Conservation (phyloP, 2,329 filamentous ascomycete species). For the Rhinocladiella similis region DNA sequence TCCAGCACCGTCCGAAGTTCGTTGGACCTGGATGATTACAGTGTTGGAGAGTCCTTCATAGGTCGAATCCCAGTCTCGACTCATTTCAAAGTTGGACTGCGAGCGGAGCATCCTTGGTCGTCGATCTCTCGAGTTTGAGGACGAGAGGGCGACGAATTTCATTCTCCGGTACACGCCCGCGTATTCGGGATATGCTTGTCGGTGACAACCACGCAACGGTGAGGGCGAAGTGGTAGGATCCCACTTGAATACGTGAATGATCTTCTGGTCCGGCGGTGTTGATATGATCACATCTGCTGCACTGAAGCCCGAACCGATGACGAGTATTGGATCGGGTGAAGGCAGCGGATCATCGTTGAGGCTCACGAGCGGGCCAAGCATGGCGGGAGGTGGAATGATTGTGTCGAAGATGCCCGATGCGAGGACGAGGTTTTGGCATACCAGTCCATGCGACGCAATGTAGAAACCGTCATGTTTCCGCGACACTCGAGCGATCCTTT, state of each 20-base stretch:
- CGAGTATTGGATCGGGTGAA: slow-evolving; percentile 47
- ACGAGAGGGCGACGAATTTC: slow-evolving; percentile 50
- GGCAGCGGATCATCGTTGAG: slow-evolving; percentile 26
- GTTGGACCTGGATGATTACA: slow-evolving; percentile 43
- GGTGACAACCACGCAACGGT: slow-evolving; percentile 59
- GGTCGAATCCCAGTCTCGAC: slow-evolving; percentile 49
- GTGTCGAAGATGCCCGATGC: slow-evolving; percentile 61
- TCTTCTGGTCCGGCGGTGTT: slow-evolving; percentile 48
- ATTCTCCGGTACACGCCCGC: slow-evolving; percentile 61
- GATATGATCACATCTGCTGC: slow-evolving; percentile 63
- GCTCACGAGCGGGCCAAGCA: slow-evolving; percentile 48
- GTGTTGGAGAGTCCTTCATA: slow-evolving; percentile 60
- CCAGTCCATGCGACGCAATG: slow-evolving; percentile 52
- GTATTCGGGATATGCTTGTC: slow-evolving; percentile 63
- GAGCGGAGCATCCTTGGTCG: slow-evolving; percentile 32
- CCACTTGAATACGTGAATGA: slow-evolving; percentile 64
- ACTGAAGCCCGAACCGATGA: slow-evolving; percentile 63
- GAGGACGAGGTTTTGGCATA: slow-evolving; percentile 58
- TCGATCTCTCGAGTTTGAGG: slow-evolving; percentile 23
- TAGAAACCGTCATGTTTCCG: slow-evolving; percentile 48
- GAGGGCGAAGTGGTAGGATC: slow-evolving; percentile 56
- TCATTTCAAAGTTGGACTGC: slow-evolving; percentile 45
- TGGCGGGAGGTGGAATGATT: slow-evolving; percentile 51
- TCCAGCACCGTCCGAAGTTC: slow-evolving; percentile 33
- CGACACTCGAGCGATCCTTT: slow-evolving; percentile 45